These are phyloP conservation scores for Alternaria angustiovoidea DNA, from an alignment of 2,329 filamentous ascomycete genomes.

Conservation along the genomic window DNA sequence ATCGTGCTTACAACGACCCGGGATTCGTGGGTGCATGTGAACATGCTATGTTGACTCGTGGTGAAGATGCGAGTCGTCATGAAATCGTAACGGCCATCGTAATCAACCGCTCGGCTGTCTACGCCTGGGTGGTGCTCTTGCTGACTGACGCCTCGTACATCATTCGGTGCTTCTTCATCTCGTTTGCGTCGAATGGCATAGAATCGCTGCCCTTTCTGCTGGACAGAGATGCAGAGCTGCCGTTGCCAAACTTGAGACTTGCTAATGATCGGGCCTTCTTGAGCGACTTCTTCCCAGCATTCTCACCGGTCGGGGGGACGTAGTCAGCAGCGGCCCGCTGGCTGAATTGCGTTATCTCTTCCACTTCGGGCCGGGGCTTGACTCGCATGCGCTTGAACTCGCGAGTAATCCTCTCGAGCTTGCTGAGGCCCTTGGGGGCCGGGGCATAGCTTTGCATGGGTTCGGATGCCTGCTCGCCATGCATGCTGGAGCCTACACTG, in stretches of 20 bases:
- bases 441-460: slow-evolving; percentile 27
- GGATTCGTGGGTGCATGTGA: slow-evolving; percentile 12
- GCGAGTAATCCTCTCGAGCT: slow-evolving; percentile 67
- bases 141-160: slow-evolving; percentile 45
- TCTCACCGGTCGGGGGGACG: slow-evolving; percentile 27
- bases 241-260: slow-evolving; percentile 40
- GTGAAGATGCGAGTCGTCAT: slow-evolving; percentile 25
- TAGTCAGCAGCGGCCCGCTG: slow-evolving; percentile 29
- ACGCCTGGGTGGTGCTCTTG: slow-evolving; percentile 15
- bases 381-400: slow-evolving; percentile 67
- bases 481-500: slow-evolving; percentile 36
- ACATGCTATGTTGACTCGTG: slow-evolving; percentile 24
- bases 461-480: slow-evolving; percentile 36
- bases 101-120: slow-evolving; percentile 5
- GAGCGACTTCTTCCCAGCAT: slow-evolving; percentile 43
- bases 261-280: slow-evolving; percentile 50
- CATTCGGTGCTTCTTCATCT: slow-evolving; percentile 49
- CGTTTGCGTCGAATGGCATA: slow-evolving; percentile 44
- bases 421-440: slow-evolving; percentile 52
- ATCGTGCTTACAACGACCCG: slow-evolving; percentile 2
- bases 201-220: slow-evolving; percentile 47
- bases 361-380: slow-evolving; percentile 60
- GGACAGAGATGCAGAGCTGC: slow-evolving; percentile 42
- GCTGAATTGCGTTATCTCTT: slow-evolving; percentile 53
- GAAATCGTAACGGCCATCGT: slow-evolving; percentile 24